phyloP scores from a whole-genome alignment of 257 asterid species.

The Solanum peruvianum region DNA sequence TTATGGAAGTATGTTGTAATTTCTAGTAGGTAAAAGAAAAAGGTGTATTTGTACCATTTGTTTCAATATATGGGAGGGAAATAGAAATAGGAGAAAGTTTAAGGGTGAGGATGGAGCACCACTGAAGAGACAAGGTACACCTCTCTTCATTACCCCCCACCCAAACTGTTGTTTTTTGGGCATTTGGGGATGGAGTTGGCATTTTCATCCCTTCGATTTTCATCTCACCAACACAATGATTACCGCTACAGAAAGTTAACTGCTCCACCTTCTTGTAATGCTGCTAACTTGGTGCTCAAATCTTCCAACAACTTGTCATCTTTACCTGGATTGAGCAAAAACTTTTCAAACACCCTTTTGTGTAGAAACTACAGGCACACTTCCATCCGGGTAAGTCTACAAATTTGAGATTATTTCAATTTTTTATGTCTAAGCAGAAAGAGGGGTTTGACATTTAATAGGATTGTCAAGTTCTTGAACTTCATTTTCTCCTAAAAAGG shows the following conservation, averaged over 20 bases:
- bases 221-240: neutral
- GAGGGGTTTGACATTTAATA: neutral
- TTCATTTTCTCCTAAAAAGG: neutral
- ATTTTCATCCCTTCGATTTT: conserved; percentile 16
- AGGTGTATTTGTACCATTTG: neutral
- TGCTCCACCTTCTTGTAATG: conserved; percentile 1
- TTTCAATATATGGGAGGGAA: neutral
- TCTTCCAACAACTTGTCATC: conserved; percentile 16
- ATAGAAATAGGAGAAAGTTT: neutral
- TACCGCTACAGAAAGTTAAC: conserved; percentile 1
- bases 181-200: conserved; percentile 43
- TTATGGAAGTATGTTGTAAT: neutral
- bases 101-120: neutral
- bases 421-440: neutral
- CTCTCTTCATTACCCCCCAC: neutral
- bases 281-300: conserved; percentile 7
- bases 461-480: neutral
- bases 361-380: conserved; percentile 8
- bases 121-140: neutral
- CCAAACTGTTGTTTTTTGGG: neutral
- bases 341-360: conserved; percentile 10
- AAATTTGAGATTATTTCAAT: neutral
- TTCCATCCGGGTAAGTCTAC: conserved; percentile 37
- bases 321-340: conserved; percentile 5
- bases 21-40: neutral